phyloP scores from a whole-genome alignment of 768 basidiomycete genomes.

The Calocera cornea region DNA sequence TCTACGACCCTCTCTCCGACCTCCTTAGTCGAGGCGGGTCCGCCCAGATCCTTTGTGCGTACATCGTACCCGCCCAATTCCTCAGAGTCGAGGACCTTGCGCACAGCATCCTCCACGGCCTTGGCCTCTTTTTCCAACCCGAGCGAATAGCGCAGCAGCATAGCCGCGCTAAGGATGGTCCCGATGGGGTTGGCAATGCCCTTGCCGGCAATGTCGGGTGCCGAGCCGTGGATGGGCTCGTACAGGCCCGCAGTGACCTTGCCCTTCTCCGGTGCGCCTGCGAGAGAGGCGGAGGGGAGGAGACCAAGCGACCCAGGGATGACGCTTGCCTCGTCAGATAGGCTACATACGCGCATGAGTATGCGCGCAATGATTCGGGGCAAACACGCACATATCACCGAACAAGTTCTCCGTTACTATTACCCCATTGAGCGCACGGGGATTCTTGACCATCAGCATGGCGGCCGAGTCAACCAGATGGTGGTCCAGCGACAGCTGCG shows the following conservation, averaged over 20 bases:
- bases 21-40: slow-evolving; percentile 56
- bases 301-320: slow-evolving; percentile 96
- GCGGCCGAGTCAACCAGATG: slow-evolving; percentile 90
- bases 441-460: slow-evolving; percentile 85
- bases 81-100: slow-evolving; percentile 66
- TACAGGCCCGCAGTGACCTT: slow-evolving; percentile 79
- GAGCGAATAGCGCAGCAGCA: slow-evolving; percentile 90
- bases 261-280: slow-evolving; percentile 66
- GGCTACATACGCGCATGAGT: slow-evolving; percentile 39
- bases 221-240: slow-evolving; percentile 93
- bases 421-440: slow-evolving; percentile 87
- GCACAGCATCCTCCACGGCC: slow-evolving; percentile 80
- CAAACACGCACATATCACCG: slow-evolving; percentile 74
- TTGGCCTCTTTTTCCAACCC: slow-evolving; percentile 73
- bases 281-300: slow-evolving; percentile 89
- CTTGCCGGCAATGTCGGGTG: slow-evolving; percentile 88
- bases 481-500: slow-evolving; percentile 76
- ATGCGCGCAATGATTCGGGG: not conserved
- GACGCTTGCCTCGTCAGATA: slow-evolving; percentile 93
- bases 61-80: slow-evolving; percentile 58
- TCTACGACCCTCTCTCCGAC: slow-evolving; percentile 76
- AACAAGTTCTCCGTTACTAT: slow-evolving; percentile 92
- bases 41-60: slow-evolving; percentile 80
- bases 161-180: slow-evolving; percentile 84
- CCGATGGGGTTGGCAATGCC: slow-evolving; percentile 92